These are phyloP conservation scores for Colletotrichum sansevieriae DNA, from an alignment of 2,329 filamentous ascomycete genomes.

Conservation along the genomic window DNA sequence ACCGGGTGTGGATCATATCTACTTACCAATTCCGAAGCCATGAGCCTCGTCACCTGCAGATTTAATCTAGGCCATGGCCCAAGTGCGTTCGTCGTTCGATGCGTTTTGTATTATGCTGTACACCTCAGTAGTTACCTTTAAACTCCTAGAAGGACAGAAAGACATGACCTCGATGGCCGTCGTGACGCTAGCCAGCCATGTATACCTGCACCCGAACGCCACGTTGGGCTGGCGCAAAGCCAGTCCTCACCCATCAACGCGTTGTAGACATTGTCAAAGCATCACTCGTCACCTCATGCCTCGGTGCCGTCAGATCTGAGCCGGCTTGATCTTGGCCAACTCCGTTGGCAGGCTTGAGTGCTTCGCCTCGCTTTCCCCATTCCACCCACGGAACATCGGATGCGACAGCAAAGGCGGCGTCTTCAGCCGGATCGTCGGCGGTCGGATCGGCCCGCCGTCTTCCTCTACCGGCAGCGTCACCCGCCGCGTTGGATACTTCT, in stretches of 20 bases:
- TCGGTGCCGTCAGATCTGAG: conserved; percentile 13
- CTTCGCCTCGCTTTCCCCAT: conserved; percentile 7
- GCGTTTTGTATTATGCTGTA: background rate
- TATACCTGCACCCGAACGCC: conserved; percentile 15
- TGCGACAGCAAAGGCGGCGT: conserved; percentile 39
- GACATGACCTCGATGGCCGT: background rate
- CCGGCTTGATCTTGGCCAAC: conserved; percentile 29
- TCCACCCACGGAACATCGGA: conserved; percentile 39
- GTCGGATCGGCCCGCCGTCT: conserved; percentile 22
- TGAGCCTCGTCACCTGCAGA: background rate
- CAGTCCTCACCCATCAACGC: conserved; percentile 23
- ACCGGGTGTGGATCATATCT: no score
- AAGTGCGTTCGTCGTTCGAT: background rate
- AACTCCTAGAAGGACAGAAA: conserved; percentile 1
- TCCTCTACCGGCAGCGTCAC: conserved; percentile 31
- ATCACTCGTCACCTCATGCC: background rate
- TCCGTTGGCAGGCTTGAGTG: conserved; percentile 35
- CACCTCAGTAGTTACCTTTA: background rate
- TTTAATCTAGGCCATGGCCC: background rate
- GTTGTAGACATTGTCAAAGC: conserved; percentile 31
- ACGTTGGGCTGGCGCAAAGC: background rate
- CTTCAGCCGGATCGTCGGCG: conserved; percentile 36
- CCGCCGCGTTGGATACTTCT: conserved; percentile 36
- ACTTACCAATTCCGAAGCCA: background rate
- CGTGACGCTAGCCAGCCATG: conserved; percentile 10